A percentile compares a stretch with the other conserved stretches of the same genome.
Conservation (phyloP, 2,329 filamentous ascomycete genomes). For the Dactylellina parvicollis region DNA sequence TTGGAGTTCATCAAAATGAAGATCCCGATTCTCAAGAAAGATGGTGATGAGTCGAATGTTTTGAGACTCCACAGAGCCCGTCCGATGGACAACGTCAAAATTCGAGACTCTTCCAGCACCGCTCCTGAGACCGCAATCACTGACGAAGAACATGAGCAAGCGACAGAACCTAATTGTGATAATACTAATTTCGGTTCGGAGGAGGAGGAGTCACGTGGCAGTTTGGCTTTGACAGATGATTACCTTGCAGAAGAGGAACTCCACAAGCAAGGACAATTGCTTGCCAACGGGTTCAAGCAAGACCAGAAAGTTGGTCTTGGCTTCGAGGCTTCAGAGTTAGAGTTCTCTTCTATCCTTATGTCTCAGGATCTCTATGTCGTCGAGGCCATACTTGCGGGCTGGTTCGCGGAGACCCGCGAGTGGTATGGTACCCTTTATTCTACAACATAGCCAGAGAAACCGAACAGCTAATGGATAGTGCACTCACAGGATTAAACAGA, state of each 20-base stretch:
- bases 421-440: slow-evolving; percentile 18
- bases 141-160: background rate
- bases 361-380: slow-evolving; percentile 33
- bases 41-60: background rate
- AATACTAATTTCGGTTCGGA: background rate
- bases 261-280: slow-evolving; percentile 9
- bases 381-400: slow-evolving; percentile 33
- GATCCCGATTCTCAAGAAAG: background rate
- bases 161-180: background rate
- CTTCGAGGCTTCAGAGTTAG: slow-evolving; percentile 17
- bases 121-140: background rate
- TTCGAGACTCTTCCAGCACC: slow-evolving; percentile 3
- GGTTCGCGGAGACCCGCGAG: slow-evolving; percentile 31
- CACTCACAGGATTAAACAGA: slow-evolving; percentile 23
- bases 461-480: background rate
- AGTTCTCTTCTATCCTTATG: slow-evolving; percentile 37
- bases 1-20: slow-evolving; percentile 37
- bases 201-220: background rate
- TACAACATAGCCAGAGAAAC: background rate
- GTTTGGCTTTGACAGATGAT: background rate
- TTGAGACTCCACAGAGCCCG: background rate
- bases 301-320: slow-evolving; percentile 15
- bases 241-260: slow-evolving; percentile 18
- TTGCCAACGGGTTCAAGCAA: slow-evolving; percentile 13
- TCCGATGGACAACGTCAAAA: background rate